Conservation (phyloP, 352 stramenopile genomes). For the Pythium aphanidermatum region DNA sequence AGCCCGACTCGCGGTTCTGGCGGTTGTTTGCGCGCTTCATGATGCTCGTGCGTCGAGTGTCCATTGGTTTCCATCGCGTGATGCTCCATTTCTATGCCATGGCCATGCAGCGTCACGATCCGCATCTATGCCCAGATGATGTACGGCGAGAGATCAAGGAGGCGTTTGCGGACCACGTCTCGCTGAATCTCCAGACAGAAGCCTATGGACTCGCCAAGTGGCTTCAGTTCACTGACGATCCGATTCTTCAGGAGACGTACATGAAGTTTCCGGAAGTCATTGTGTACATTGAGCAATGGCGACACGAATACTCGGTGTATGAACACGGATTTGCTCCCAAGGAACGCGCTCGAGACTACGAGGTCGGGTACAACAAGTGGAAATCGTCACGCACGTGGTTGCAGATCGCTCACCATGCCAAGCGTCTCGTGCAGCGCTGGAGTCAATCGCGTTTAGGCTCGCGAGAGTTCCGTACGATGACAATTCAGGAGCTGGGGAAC, state of each 20-base stretch:
- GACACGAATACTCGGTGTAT: slow-evolving; percentile 9
- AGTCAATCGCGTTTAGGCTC: slow-evolving; percentile 18
- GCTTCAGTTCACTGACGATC: slow-evolving; percentile 4
- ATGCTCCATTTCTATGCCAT: slow-evolving; percentile 20
- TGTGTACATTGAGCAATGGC: slow-evolving; percentile 37
- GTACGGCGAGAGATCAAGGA: slow-evolving; percentile 2
- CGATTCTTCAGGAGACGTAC: slow-evolving; percentile 29
- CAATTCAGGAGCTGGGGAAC: slow-evolving; percentile 28
- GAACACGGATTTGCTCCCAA: slow-evolving; percentile 22
- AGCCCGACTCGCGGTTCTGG: slow-evolving; percentile 15
- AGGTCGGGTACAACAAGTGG: slow-evolving; percentile 12
- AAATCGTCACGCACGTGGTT: slow-evolving; percentile 17
- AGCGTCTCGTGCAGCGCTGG: slow-evolving; percentile 22
- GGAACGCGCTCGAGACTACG: slow-evolving; percentile 18
- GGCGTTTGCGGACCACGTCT: background rate
- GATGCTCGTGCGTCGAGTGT: slow-evolving; percentile 6
- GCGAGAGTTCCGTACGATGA: slow-evolving; percentile 18
- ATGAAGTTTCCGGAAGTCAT: slow-evolving; percentile 37
- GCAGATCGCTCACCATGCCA: slow-evolving; percentile 22
- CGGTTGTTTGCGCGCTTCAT: slow-evolving; percentile 9
- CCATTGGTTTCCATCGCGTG: slow-evolving; percentile 16
- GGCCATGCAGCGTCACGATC: slow-evolving; percentile 15
- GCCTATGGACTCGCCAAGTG: slow-evolving; percentile 10
- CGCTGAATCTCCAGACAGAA: slow-evolving; percentile 1
- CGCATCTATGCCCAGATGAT: background rate